Conservation (phyloP, 164 flowering plant genomes). For the Akebia trifoliata region DNA sequence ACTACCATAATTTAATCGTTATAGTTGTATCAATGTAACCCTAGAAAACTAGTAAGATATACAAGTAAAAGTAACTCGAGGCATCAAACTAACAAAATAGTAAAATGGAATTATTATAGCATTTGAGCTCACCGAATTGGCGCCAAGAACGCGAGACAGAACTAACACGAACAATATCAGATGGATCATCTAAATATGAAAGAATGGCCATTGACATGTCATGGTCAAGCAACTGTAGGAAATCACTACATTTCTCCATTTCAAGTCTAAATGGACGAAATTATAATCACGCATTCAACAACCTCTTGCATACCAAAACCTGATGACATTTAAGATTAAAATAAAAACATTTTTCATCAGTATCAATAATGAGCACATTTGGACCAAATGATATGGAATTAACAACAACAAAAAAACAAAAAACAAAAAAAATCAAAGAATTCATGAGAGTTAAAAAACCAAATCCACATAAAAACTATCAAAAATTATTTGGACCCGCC, state of each 20-base stretch:
- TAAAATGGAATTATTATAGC: not conserved
- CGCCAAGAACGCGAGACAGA: slow-evolving; percentile 67
- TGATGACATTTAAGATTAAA: not conserved
- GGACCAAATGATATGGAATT: no score
- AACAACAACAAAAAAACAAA: no score
- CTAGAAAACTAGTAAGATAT: not conserved
- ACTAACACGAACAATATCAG: slow-evolving; percentile 59
- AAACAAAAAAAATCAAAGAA: no score
- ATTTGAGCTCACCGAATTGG: slow-evolving; percentile 46
- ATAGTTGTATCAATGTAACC: no score
- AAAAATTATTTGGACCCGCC: no score
- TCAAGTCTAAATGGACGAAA: not conserved
- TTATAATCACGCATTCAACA: not conserved
- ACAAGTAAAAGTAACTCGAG: not conserved
- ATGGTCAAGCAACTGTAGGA: slow-evolving; percentile 39
- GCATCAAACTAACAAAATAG: not conserved
- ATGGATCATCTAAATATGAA: slow-evolving; percentile 50
- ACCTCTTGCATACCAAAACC: not conserved
- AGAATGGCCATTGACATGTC: slow-evolving; percentile 43
- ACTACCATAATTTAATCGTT: no score
- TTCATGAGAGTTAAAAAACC: no score
- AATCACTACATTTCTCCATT: slow-evolving; percentile 44
- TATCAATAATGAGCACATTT: no score
- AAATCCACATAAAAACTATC: no score
- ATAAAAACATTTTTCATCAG: no score